A percentile compares a stretch with the other conserved stretches of the same genome.
phyloP scores from a whole-genome alignment of 768 basidiomycete species.

The Coprinopsis cinerea region DNA sequence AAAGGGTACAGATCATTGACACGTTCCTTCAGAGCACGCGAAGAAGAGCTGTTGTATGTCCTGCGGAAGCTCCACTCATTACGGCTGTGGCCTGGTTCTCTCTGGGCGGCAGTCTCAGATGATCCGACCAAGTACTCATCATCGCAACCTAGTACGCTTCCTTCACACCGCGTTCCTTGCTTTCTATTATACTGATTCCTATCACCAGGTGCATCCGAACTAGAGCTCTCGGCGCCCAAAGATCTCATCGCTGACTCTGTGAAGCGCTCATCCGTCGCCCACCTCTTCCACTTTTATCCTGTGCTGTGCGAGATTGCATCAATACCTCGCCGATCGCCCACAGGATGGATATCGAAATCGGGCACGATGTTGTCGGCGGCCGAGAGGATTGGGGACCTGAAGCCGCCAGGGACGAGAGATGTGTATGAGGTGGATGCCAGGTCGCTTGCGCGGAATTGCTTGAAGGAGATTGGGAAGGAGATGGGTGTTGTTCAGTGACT shows the following conservation, averaged over 20 bases:
- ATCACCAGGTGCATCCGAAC: slow-evolving; percentile 23
- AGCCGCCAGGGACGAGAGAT: slow-evolving; percentile 8
- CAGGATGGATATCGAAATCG: slow-evolving; percentile 48
- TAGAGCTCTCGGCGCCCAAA: slow-evolving; percentile 41
- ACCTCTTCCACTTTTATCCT: slow-evolving; percentile 85
- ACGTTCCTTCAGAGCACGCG: slow-evolving; percentile 52
- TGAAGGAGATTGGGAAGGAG: slow-evolving; percentile 68
- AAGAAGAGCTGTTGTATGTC: slow-evolving; percentile 86
- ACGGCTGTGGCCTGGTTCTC: slow-evolving; percentile 65
- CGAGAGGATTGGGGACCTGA: slow-evolving; percentile 8
- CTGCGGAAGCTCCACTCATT: slow-evolving; percentile 70
- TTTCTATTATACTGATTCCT: not conserved
- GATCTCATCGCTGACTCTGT: slow-evolving; percentile 64
- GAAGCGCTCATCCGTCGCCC: slow-evolving; percentile 70
- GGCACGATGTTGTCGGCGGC: slow-evolving; percentile 11
- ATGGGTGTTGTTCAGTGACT: slow-evolving; percentile 44
- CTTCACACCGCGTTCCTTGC: not conserved
- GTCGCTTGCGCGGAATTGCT: slow-evolving; percentile 56
- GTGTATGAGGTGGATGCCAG: slow-evolving; percentile 58
- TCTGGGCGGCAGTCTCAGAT: slow-evolving; percentile 74
- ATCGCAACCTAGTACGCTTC: slow-evolving; percentile 50
- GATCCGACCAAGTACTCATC: slow-evolving; percentile 49
- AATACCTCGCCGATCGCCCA: slow-evolving; percentile 60
- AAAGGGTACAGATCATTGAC: not conserved
- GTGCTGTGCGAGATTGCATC: slow-evolving; percentile 76